A percentile compares a stretch with the other conserved stretches of the same genome.
phyloP scores from a whole-genome alignment of 495 filamentous ascomycete species.

The Daldinia loculata region DNA sequence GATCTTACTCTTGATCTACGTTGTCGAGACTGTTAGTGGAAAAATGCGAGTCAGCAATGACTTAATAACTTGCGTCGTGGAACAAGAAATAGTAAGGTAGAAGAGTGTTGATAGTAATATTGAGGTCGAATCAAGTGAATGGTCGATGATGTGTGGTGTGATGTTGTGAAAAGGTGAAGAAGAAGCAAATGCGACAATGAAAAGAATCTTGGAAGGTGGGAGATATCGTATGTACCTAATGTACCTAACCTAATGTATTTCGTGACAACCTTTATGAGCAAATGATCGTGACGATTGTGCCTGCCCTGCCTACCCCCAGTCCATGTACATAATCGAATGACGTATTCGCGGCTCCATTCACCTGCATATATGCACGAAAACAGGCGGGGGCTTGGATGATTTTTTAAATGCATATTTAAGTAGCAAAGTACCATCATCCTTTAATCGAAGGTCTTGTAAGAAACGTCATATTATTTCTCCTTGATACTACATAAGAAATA shows the following conservation, averaged over 20 bases:
- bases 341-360: constrained; percentile 34
- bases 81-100: background rate
- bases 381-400: background rate
- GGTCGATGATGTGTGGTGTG: background rate
- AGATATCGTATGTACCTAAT: constrained; percentile 1
- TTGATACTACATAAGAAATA: too few species aligned
- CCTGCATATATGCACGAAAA: constrained; percentile 12
- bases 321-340: constrained; percentile 27
- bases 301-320: background rate
- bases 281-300: constrained; percentile 32
- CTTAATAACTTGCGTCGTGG: background rate
- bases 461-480: too few species aligned
- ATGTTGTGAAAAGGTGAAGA: background rate
- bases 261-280: constrained; percentile 1
- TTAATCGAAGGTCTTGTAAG: too few species aligned
- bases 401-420: constrained; percentile 13
- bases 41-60: background rate
- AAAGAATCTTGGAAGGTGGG: background rate
- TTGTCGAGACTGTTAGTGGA: background rate
- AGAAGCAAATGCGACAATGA: constrained; percentile 1
- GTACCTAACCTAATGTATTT: background rate
- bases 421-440: background rate
- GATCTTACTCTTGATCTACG: constrained; percentile 3
- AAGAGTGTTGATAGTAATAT: background rate
- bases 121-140: background rate